Conservation (phyloP, 2,329 filamentous ascomycete genomes). For the Apiospora aurea region DNA sequence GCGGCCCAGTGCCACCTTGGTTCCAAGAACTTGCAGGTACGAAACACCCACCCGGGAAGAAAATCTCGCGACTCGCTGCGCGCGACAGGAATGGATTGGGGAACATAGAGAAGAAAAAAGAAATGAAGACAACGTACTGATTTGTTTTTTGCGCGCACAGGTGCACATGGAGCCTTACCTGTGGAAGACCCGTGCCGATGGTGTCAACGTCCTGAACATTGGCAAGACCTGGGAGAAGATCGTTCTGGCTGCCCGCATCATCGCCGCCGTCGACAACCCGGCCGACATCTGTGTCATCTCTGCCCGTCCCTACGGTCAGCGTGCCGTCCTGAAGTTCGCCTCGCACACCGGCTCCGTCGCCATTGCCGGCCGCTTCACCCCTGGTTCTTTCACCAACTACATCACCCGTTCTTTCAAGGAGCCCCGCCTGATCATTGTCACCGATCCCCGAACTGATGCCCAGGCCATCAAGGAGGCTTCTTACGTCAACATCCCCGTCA, state of each 20-base stretch:
- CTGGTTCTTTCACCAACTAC: slow-evolving; percentile 99
- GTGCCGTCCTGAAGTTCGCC: slow-evolving; percentile 99
- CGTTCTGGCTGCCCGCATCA: slow-evolving; percentile 83
- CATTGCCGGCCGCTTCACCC: slow-evolving; percentile 99
- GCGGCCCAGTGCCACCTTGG: slow-evolving; percentile 96
- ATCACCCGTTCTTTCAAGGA: slow-evolving; percentile 99
- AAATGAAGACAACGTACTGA: background rate
- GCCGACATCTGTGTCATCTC: slow-evolving; percentile 99
- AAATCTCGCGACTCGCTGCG: background rate
- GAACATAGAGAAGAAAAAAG: background rate
- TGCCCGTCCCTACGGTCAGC: slow-evolving; percentile 98
- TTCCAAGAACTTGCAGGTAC: slow-evolving; percentile 94
- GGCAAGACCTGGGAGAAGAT: slow-evolving; percentile 95
- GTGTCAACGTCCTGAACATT: slow-evolving; percentile 99
- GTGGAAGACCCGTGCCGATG: slow-evolving; percentile 98
- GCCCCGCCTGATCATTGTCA: slow-evolving; percentile 98
- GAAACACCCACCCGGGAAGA: background rate
- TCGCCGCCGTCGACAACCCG: slow-evolving; percentile 98
- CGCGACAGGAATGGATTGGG: background rate
- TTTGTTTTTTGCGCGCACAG: slow-evolving; percentile 19
- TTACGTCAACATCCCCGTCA: slow-evolving; percentile 99
- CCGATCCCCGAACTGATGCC: slow-evolving; percentile 98
- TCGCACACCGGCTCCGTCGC: slow-evolving; percentile 96
- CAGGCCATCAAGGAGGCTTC: slow-evolving; percentile 99
- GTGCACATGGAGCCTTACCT: slow-evolving; percentile 99